phyloP scores from a whole-genome alignment of 2,329 filamentous ascomycete genomes.

The Boeremia exigua region DNA sequence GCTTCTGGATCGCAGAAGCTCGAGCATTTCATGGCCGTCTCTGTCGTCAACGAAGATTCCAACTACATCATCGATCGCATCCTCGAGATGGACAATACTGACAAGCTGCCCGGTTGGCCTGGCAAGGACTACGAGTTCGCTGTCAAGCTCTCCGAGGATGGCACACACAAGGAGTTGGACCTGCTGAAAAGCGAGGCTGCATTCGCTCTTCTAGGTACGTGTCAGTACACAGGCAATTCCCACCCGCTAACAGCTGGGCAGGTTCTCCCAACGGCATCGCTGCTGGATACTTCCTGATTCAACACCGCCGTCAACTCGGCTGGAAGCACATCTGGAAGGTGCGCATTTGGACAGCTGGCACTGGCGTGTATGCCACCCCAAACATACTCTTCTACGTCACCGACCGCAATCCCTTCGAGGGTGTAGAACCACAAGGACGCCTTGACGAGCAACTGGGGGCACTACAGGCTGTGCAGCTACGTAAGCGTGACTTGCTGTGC shows the following conservation, averaged over 20 bases:
- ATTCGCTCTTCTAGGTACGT: conserved; percentile 6
- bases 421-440: not conserved
- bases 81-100: not conserved
- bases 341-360: conserved; percentile 5
- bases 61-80: not conserved
- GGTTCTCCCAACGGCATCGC: conserved; percentile 20
- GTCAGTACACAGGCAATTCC: not conserved
- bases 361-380: not conserved
- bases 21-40: conserved; percentile 13
- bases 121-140: conserved; percentile 10
- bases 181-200: conserved; percentile 5
- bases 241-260: not conserved
- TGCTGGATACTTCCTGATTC: conserved; percentile 20
- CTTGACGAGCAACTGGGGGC: conserved; percentile 3
- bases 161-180: not conserved
- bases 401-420: not conserved
- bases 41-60: conserved; percentile 9
- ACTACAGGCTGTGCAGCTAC: not conserved
- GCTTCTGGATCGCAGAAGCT: not conserved
- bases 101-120: not conserved
- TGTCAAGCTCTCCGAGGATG: not conserved
- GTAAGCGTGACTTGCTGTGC: no score
- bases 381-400: conserved; percentile 18
- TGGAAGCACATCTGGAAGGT: conserved; percentile 19
- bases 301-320: conserved; percentile 20